A percentile compares a stretch with the other conserved stretches of the same genome.
phyloP scores from a whole-genome alignment of 371 early-diverging fungal species.

The Zychaea mexicana region DNA sequence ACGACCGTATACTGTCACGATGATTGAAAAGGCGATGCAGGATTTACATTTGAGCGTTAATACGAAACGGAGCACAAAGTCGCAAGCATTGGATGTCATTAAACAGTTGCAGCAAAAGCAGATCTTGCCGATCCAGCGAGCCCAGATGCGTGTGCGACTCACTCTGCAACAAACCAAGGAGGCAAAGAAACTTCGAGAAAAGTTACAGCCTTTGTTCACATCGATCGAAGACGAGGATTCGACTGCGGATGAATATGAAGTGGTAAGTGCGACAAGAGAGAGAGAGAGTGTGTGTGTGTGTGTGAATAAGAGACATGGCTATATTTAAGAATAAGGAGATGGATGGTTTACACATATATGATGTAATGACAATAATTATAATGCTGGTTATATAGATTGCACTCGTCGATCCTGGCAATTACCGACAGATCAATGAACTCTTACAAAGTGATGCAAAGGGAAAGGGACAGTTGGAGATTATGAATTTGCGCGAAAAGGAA shows the following conservation, averaged over 20 bases:
- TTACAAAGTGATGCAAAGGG: conserved; percentile 85
- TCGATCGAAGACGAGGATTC: conserved; percentile 89
- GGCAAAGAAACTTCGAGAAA: conserved; percentile 84
- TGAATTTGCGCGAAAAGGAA: conserved; percentile 79
- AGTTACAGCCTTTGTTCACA: conserved; percentile 68
- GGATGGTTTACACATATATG: no score
- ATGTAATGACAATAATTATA: no score
- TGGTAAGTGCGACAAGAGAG: conserved; percentile 62
- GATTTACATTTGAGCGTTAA: conserved; percentile 92
- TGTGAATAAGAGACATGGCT: no score
- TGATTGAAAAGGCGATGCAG: conserved; percentile 96
- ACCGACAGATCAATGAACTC: conserved; percentile 78
- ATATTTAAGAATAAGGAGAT: no score
- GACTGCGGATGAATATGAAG: conserved; percentile 74
- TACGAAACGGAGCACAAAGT: conserved; percentile 85
- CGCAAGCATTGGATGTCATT: conserved; percentile 91
- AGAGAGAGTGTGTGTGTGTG: neutral
- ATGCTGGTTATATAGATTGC: conserved; percentile 71
- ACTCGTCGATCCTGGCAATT: conserved; percentile 94
- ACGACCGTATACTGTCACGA: conserved; percentile 93
- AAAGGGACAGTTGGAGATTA: conserved; percentile 83
- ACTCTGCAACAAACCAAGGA: conserved; percentile 79
- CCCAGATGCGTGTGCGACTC: conserved; percentile 90
- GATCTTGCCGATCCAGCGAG: conserved; percentile 89
- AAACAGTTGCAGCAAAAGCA: conserved; percentile 87